A percentile compares a stretch with the other conserved stretches of the same genome.
These are phyloP conservation scores for Schrenkiella parvula DNA, from an alignment of 345 rosid genomes.

Conservation along the genomic window DNA sequence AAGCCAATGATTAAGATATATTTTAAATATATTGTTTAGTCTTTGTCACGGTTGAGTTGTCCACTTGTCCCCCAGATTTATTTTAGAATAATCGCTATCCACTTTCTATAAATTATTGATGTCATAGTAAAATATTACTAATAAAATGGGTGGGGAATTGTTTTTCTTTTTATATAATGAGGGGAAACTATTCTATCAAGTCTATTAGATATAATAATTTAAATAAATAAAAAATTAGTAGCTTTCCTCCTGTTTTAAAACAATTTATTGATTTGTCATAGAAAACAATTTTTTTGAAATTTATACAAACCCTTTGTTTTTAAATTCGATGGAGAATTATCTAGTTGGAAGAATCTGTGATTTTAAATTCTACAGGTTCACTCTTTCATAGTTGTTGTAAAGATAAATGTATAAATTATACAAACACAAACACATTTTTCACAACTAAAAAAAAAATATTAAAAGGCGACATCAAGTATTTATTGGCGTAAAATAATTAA, in stretches of 20 bases:
- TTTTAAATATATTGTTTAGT: constrained; percentile 24
- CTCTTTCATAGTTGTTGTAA: background rate
- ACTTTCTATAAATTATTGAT: constrained; percentile 20
- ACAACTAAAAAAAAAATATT: background rate
- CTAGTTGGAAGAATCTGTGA: constrained; percentile 12
- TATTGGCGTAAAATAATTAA: background rate
- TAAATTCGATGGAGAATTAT: constrained; percentile 17
- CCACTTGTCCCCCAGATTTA: constrained; percentile 23
- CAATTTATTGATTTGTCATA: background rate
- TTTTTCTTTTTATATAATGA: background rate
- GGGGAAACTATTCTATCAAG: background rate
- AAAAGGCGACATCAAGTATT: background rate
- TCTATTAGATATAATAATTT: background rate
- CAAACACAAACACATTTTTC: background rate
- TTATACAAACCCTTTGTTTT: background rate
- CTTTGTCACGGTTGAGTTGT: constrained; percentile 32
- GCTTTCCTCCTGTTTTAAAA: background rate
- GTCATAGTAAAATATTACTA: background rate
- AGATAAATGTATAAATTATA: background rate
- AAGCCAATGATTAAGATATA: constrained; percentile 27
- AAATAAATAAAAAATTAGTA: background rate
- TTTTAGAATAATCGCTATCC: constrained; percentile 1
- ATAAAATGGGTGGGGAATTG: background rate
- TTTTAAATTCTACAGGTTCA: background rate
- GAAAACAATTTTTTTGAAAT: too few species aligned